Conservation (phyloP, 2,329 filamentous ascomycete species). For the Rhynchosporium agropyri region DNA sequence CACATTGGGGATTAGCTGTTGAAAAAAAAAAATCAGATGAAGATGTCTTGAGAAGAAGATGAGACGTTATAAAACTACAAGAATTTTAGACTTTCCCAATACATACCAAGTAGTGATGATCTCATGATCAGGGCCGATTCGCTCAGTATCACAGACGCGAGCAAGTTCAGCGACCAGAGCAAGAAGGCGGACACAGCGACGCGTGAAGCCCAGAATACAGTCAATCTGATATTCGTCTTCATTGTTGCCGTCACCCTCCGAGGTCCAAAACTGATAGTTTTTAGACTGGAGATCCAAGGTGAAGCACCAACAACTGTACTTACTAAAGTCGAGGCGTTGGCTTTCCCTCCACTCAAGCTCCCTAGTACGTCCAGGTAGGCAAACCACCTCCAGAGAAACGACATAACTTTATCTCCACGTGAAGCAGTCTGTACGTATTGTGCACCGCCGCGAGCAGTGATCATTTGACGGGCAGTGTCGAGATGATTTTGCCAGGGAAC, state of each 20-base stretch:
- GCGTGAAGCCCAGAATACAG: conserved; percentile 80
- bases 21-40: too few species aligned
- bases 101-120: conserved; percentile 56
- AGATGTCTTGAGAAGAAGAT: too few species aligned
- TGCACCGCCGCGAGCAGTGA: conserved; percentile 65
- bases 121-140: conserved; percentile 57
- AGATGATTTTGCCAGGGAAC: conserved; percentile 83
- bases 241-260: conserved; percentile 54
- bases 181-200: conserved; percentile 69
- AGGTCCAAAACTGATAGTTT: conserved; percentile 31
- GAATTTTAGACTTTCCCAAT: too few species aligned
- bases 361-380: conserved; percentile 82
- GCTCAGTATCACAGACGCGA: conserved; percentile 66
- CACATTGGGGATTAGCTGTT: too few species aligned
- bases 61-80: too few species aligned
- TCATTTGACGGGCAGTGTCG: conserved; percentile 73
- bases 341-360: conserved; percentile 62
- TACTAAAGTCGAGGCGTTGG: conserved; percentile 32
- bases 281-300: conserved; percentile 1
- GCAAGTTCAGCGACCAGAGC: conserved; percentile 73
- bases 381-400: conserved; percentile 81
- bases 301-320: background rate
- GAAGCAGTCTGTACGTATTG: conserved; percentile 51
- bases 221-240: conserved; percentile 72
- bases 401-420: conserved; percentile 61